Percentiles rank a stretch among this genome's conserved stretches.
Conservation (phyloP, 345 rosid genomes). For the Noccaea caerulescens region DNA sequence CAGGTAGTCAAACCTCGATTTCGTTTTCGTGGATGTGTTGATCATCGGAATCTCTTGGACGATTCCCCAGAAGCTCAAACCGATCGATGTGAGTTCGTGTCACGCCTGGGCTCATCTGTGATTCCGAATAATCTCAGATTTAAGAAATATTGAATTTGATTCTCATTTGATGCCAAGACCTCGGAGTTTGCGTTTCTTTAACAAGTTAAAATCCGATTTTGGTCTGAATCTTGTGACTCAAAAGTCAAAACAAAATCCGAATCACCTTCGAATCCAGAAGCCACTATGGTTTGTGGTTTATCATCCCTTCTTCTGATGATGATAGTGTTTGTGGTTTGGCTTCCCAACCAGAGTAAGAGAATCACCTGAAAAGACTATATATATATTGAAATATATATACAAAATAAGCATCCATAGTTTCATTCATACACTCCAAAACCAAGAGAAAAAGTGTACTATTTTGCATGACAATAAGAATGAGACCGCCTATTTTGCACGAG, state of each 20-base stretch:
- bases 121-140: too few species aligned
- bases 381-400: conserved; percentile 11
- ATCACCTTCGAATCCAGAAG: conserved; percentile 30
- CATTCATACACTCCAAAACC: not conserved
- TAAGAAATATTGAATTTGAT: conserved; percentile 21
- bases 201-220: conserved; percentile 59
- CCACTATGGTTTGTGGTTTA: too few species aligned
- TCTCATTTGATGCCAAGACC: conserved; percentile 57
- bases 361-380: too few species aligned
- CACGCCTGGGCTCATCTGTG: not conserved
- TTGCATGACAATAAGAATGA: too few species aligned
- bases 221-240: conserved; percentile 32
- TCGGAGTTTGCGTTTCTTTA: conserved; percentile 76
- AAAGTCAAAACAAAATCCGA: conserved; percentile 30
- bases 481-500: conserved; percentile 2
- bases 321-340: too few species aligned
- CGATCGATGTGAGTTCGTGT: conserved; percentile 7
- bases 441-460: not conserved
- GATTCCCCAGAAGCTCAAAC: conserved; percentile 24
- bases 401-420: conserved; percentile 14
- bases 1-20: conserved; percentile 25
- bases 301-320: too few species aligned
- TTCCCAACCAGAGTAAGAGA: too few species aligned
- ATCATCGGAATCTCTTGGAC: conserved; percentile 33
- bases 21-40: not conserved